Evolutionary conservation across 768 basidiomycete species (phyloP).

Genomic region (Suillus cothurnatus): DNA sequence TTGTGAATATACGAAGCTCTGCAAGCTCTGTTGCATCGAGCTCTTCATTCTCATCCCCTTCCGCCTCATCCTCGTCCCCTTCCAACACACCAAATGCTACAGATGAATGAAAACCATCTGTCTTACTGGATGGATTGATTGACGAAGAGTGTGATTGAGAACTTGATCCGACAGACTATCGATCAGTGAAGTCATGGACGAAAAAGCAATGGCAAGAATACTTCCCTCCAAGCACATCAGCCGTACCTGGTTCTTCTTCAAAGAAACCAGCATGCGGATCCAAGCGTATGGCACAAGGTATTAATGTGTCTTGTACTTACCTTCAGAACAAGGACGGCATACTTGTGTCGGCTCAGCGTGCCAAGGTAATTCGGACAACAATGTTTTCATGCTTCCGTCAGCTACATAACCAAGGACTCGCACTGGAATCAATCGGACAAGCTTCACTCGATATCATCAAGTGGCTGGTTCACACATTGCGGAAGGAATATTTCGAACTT

Average conservation of each 20-base stretch:
- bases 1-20: background rate
- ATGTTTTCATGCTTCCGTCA: background rate
- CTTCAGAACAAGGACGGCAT: background rate
- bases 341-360: background rate
- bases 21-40: background rate
- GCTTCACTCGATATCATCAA: background rate
- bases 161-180: background rate
- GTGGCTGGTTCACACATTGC: background rate
- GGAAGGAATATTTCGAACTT: background rate
- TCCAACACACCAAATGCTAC: too few relatives aligned
- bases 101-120: background rate
- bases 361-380: background rate
- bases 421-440: background rate
- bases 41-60: too few relatives aligned
- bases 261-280: background rate
- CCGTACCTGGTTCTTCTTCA: background rate
- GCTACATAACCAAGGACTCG: background rate
- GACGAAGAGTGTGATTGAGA: background rate
- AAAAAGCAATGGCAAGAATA: background rate
- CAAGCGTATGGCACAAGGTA: background rate
- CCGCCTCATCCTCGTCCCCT: too few relatives aligned
- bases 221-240: background rate
- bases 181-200: too few relatives aligned
- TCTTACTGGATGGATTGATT: background rate
- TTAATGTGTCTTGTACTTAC: background rate